Percentiles rank a stretch among this genome's conserved stretches.
Evolutionary conservation across 2,329 filamentous ascomycete genomes (phyloP).

Genomic region (Fusarium dimerum): DNA sequence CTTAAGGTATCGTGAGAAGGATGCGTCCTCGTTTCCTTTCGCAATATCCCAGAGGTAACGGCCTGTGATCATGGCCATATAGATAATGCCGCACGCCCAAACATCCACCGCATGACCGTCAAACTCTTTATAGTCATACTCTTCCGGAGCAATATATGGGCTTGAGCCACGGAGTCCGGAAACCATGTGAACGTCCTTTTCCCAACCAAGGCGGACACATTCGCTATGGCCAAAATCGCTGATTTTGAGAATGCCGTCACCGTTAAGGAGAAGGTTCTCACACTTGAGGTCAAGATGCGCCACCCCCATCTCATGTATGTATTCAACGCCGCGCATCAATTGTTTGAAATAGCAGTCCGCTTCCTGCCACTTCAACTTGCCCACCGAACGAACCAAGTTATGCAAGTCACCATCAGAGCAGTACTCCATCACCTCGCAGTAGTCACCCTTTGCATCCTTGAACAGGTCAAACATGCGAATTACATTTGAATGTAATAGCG

Average conservation of each 20-base stretch:
- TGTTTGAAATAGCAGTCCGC: constrained; percentile 99
- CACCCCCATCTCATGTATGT: constrained; percentile 99
- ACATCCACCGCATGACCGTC: constrained; percentile 97
- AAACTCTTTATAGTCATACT: constrained; percentile 94
- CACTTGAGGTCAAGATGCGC: constrained; percentile 96
- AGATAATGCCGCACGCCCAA: constrained; percentile 98
- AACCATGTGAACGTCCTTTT: constrained; percentile 97
- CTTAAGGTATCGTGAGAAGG: constrained; percentile 91
- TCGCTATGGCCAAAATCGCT: constrained; percentile 99
- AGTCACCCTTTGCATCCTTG: constrained; percentile 94
- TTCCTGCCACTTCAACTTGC: constrained; percentile 88
- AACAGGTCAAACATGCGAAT: constrained; percentile 96
- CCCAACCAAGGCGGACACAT: constrained; percentile 99
- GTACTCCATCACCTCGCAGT: constrained; percentile 99
- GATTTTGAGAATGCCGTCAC: constrained; percentile 90
- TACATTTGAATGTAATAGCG: constrained; percentile 93
- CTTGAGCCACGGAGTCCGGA: constrained; percentile 94
- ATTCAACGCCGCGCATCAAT: constrained; percentile 97
- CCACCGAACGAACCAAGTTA: constrained; percentile 85
- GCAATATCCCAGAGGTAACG: constrained; percentile 96
- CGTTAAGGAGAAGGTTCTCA: constrained; percentile 92
- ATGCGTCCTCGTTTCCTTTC: constrained; percentile 95
- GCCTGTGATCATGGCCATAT: constrained; percentile 99
- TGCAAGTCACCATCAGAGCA: constrained; percentile 96
- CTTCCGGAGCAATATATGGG: constrained; percentile 95